phyloP scores from a whole-genome alignment of 306 rosid genomes.

The Elaeagnus macrophylla region DNA sequence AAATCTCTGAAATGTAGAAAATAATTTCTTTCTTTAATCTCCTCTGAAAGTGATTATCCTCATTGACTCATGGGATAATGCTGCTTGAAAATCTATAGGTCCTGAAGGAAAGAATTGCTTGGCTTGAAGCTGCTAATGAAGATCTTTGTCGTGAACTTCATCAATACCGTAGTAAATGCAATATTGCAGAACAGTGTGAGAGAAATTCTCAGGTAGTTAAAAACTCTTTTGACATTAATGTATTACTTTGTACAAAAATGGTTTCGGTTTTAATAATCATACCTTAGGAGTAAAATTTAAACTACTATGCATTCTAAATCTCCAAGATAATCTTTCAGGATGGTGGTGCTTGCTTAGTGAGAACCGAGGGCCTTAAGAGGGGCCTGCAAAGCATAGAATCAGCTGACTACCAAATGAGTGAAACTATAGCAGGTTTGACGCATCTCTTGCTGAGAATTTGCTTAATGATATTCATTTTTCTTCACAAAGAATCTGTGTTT shows the following conservation, averaged over 20 bases:
- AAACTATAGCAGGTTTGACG: slow-evolving; percentile 56
- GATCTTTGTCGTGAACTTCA: slow-evolving; percentile 98
- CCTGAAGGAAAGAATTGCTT: slow-evolving; percentile 90
- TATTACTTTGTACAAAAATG: slow-evolving; percentile 1
- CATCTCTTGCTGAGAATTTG: slow-evolving; percentile 15
- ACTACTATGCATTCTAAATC: slow-evolving; percentile 13
- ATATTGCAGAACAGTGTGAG: slow-evolving; percentile 47
- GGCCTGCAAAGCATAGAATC: slow-evolving; percentile 58
- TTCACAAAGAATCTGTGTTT: not conserved
- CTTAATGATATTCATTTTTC: not conserved
- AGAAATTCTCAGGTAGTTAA: slow-evolving; percentile 53
- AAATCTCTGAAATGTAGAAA: not conserved
- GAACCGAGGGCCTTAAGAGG: slow-evolving; percentile 81
- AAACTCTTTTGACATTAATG: not conserved
- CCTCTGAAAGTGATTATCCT: too few relatives aligned
- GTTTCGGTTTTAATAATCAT: slow-evolving; percentile 2
- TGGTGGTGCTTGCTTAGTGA: slow-evolving; percentile 44
- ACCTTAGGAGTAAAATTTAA: slow-evolving; percentile 13
- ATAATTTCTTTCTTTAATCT: too few relatives aligned
- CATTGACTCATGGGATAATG: too few relatives aligned
- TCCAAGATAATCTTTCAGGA: slow-evolving; percentile 50
- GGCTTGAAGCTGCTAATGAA: slow-evolving; percentile 98
- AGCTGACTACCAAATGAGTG: slow-evolving; percentile 69
- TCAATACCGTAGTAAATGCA: slow-evolving; percentile 73
- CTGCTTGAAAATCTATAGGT: slow-evolving; percentile 34